phyloP scores from a whole-genome alignment of 1,284 basidiomycete species.

The Exobasidium cylindrosporum region DNA sequence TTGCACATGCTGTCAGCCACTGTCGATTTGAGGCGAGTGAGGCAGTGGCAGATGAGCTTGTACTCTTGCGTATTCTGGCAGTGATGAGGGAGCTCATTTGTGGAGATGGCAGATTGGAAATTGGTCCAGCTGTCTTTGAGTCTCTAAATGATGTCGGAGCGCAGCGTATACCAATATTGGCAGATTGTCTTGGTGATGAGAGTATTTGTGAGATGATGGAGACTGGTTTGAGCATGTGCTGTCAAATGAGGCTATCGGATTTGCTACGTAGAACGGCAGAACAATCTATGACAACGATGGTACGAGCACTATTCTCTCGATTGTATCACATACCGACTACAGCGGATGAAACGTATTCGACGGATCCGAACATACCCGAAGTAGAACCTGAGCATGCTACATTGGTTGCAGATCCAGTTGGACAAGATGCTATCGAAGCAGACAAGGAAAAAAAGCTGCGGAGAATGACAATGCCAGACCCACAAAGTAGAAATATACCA shows the following conservation, averaged over 20 bases:
- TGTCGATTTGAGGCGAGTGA: constrained; percentile 98
- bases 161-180: constrained; percentile 19
- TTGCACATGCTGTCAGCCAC: constrained; percentile 85
- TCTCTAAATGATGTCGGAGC: not conserved
- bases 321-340: constrained; percentile 63
- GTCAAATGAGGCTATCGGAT: constrained; percentile 90
- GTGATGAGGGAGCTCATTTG: constrained; percentile 76
- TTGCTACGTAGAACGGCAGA: constrained; percentile 88
- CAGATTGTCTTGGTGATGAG: constrained; percentile 65
- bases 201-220: constrained; percentile 98
- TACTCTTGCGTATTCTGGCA: constrained; percentile 84
- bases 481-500: constrained; percentile 49
- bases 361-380: constrained; percentile 27
- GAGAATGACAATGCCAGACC: constrained; percentile 55
- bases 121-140: not conserved
- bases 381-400: constrained; percentile 44
- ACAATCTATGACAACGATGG: constrained; percentile 83
- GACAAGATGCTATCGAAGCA: constrained; percentile 26
- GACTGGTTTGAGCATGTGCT: constrained; percentile 93
- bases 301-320: constrained; percentile 74
- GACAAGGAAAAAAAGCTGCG: constrained; percentile 34
- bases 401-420: constrained; percentile 31
- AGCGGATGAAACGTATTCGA: constrained; percentile 42
- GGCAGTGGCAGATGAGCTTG: constrained; percentile 78
- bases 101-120: constrained; percentile 58